Evolutionary conservation across 495 filamentous ascomycete genomes (phyloP).

Genomic region (Articulospora tetracladia): DNA sequence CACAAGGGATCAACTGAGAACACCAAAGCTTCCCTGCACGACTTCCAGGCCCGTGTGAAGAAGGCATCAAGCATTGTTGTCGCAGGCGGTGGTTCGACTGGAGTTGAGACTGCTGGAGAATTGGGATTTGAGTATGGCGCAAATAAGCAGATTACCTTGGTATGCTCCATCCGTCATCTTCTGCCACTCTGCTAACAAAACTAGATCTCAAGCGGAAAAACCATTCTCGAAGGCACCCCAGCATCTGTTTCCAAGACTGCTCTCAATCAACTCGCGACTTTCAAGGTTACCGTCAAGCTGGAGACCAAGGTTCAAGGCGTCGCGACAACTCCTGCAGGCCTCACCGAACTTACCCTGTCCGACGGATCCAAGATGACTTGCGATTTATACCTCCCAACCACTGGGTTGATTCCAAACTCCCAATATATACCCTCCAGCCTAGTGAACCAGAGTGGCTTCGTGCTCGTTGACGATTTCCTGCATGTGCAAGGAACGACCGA

Average conservation of each 20-base stretch:
- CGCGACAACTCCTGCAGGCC: constrained; percentile 16
- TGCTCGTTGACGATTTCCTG: constrained; percentile 33
- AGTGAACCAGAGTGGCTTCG: constrained; percentile 30
- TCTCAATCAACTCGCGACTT: constrained; percentile 28
- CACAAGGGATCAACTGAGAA: constrained; percentile 35
- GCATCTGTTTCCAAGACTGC: constrained; percentile 26
- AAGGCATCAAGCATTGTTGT: constrained; percentile 56
- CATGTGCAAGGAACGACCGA: constrained; percentile 30
- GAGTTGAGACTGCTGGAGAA: constrained; percentile 61
- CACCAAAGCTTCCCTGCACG: constrained; percentile 37
- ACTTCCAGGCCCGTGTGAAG: constrained; percentile 41
- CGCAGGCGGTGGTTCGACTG: constrained; percentile 64
- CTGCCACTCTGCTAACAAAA: not conserved
- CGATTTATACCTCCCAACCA: constrained; percentile 39
- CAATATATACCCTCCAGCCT: constrained; percentile 29
- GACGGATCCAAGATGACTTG: constrained; percentile 21
- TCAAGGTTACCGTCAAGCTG: constrained; percentile 27
- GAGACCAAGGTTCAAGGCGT: constrained; percentile 10
- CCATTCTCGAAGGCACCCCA: constrained; percentile 42
- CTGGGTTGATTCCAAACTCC: constrained; percentile 38
- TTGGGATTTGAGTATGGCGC: constrained; percentile 41
- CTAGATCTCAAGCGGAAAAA: constrained; percentile 25
- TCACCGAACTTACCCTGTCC: constrained; percentile 24
- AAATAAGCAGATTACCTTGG: constrained; percentile 21
- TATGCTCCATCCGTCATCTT: constrained; percentile 18